Percentiles rank a stretch among this genome's conserved stretches.
Conservation (phyloP, 2,329 filamentous ascomycete species). For the Lachnellula willkommii region DNA sequence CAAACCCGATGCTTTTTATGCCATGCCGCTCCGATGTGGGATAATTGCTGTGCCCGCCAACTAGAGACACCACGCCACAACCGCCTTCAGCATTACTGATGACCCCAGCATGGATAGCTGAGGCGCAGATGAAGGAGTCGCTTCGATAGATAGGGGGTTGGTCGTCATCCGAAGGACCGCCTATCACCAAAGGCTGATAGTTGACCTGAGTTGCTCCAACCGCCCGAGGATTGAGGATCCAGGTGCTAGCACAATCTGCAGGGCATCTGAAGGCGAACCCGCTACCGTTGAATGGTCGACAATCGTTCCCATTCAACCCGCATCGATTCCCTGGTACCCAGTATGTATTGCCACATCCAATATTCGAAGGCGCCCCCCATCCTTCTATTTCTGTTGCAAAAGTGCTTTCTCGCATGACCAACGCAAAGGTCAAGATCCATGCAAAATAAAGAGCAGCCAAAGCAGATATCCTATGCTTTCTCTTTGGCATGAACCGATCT, state of each 20-base stretch:
- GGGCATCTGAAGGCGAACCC: slow-evolving; percentile 71
- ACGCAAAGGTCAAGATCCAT: slow-evolving; percentile 65
- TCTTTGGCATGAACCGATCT: slow-evolving; percentile 56
- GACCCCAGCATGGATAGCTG: slow-evolving; percentile 79
- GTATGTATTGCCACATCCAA: slow-evolving; percentile 64
- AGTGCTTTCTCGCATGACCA: slow-evolving; percentile 62
- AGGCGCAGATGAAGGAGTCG: slow-evolving; percentile 81
- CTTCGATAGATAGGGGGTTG: slow-evolving; percentile 65
- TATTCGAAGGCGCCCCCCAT: slow-evolving; percentile 59
- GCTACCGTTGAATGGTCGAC: slow-evolving; percentile 66
- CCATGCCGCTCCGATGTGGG: slow-evolving; percentile 61
- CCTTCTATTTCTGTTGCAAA: slow-evolving; percentile 56
- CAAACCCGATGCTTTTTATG: slow-evolving; percentile 71
- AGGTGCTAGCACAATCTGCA: slow-evolving; percentile 61
- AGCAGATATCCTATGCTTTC: slow-evolving; percentile 53
- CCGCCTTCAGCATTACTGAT: slow-evolving; percentile 68
- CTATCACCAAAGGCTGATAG: slow-evolving; percentile 62
- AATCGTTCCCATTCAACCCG: slow-evolving; percentile 68
- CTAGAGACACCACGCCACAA: slow-evolving; percentile 72
- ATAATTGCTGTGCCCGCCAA: slow-evolving; percentile 63
- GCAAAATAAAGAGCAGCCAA: slow-evolving; percentile 55
- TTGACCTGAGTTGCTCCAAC: slow-evolving; percentile 65
- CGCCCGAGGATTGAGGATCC: slow-evolving; percentile 66
- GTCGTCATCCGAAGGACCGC: slow-evolving; percentile 50
- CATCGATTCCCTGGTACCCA: slow-evolving; percentile 69